phyloP scores from a whole-genome alignment of 176 grass and related monocot genomes.

The Musa troglodytarum region DNA sequence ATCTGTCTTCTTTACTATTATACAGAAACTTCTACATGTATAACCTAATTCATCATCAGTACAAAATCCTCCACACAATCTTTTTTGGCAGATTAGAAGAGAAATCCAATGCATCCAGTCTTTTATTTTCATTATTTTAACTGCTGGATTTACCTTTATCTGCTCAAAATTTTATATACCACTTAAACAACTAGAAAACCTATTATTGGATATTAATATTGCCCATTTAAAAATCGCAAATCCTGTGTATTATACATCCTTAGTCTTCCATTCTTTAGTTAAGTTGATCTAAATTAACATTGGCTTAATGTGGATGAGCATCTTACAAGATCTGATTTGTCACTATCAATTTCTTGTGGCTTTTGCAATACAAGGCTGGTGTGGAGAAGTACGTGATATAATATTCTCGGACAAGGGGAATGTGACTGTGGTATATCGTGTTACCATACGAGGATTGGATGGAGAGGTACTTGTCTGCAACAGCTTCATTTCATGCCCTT shows the following conservation, averaged over 20 bases:
- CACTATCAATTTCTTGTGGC: not conserved
- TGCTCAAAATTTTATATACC: not conserved
- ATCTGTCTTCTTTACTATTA: not conserved
- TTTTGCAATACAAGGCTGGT: conserved; percentile 1
- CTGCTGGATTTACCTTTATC: not conserved
- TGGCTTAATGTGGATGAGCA: not conserved
- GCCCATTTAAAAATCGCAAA: not conserved
- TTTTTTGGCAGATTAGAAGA: not conserved
- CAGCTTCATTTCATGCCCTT: not conserved
- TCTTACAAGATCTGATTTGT: not conserved
- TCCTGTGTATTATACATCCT: not conserved
- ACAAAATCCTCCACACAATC: not conserved
- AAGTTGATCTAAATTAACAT: not conserved
- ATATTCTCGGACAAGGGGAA: not conserved
- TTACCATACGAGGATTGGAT: conserved; percentile 5
- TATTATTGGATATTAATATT: not conserved
- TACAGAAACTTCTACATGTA: not conserved
- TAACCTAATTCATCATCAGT: not conserved
- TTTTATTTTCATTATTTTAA: not conserved
- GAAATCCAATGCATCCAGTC: not conserved
- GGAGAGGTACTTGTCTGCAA: not conserved
- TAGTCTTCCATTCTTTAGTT: not conserved
- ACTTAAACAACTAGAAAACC: no score
- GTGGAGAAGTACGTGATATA: conserved; percentile 7
- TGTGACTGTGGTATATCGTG: conserved; percentile 3